Percentiles rank a stretch among this genome's conserved stretches.
Conservation (phyloP, 2,329 filamentous ascomycete genomes). For the Albophoma yamanashiensis region DNA sequence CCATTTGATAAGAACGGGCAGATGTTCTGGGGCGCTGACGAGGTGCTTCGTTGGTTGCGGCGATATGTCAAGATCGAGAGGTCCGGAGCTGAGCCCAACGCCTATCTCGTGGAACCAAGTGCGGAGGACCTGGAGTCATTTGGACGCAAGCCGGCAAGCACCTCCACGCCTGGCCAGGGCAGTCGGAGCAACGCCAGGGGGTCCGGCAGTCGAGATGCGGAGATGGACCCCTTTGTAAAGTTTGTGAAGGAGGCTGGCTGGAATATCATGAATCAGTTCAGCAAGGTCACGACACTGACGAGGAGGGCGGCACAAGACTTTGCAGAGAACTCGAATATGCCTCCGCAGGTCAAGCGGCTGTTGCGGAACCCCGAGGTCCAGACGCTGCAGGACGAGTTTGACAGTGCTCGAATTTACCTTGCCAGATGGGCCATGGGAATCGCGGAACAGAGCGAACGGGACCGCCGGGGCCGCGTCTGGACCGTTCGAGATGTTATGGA, state of each 20-base stretch:
- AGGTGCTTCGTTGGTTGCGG: constrained; percentile 83
- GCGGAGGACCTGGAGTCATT: constrained; percentile 79
- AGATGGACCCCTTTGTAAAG: constrained; percentile 89
- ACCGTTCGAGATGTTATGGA: constrained; percentile 87
- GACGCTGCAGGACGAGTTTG: constrained; percentile 91
- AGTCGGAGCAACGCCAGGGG: constrained; percentile 20
- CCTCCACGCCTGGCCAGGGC: constrained; percentile 16
- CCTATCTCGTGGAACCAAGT: constrained; percentile 82
- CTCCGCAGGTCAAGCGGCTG: constrained; percentile 75
- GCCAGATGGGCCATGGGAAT: constrained; percentile 98
- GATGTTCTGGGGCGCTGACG: constrained; percentile 97
- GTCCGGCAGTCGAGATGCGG: constrained; percentile 45
- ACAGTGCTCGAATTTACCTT: constrained; percentile 87
- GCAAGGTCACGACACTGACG: constrained; percentile 94
- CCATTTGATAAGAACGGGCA: constrained; percentile 76
- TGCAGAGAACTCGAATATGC: constrained; percentile 81
- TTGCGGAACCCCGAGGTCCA: constrained; percentile 90
- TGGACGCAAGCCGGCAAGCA: constrained; percentile 46
- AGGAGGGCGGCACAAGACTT: constrained; percentile 84
- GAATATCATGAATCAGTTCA: constrained; percentile 94
- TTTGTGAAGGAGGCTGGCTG: constrained; percentile 90
- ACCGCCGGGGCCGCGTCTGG: constrained; percentile 80
- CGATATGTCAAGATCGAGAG: constrained; percentile 75
- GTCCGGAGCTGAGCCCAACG: constrained; percentile 76
- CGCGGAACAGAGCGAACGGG: constrained; percentile 88